Conservation (phyloP, 2,329 filamentous ascomycete species). For the Talaromyces verruculosus region DNA sequence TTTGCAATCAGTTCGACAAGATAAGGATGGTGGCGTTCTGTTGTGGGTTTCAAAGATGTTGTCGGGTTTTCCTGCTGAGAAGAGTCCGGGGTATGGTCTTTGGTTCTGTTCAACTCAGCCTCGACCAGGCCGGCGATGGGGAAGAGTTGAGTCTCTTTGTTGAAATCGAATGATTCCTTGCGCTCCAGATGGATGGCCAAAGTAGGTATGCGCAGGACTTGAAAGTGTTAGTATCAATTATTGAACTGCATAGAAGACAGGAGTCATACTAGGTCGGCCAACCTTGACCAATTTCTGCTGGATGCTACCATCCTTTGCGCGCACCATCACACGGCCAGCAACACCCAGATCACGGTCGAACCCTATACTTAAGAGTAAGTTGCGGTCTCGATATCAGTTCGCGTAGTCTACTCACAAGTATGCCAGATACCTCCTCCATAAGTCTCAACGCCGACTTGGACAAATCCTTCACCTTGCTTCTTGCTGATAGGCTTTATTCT, state of each 20-base stretch:
- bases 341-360: constrained; percentile 93
- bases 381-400: constrained; percentile 6
- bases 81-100: constrained; percentile 47
- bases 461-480: constrained; percentile 78
- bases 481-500: constrained; percentile 93
- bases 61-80: constrained; percentile 43
- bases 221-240: background rate
- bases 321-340: constrained; percentile 83
- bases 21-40: constrained; percentile 83
- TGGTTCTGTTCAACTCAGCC: constrained; percentile 78
- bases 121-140: constrained; percentile 86
- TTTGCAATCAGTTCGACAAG: constrained; percentile 81
- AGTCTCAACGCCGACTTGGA: constrained; percentile 93
- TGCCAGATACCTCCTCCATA: constrained; percentile 98
- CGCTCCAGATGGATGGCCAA: constrained; percentile 92
- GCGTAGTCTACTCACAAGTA: constrained; percentile 57
- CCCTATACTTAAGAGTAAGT: constrained; percentile 48
- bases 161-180: constrained; percentile 81
- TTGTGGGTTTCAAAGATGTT: constrained; percentile 66
- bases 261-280: constrained; percentile 67
- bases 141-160: constrained; percentile 95
- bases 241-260: background rate
- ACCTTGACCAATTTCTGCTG: constrained; percentile 85
- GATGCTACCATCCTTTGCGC: constrained; percentile 69
- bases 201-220: constrained; percentile 82